A percentile compares a stretch with the other conserved stretches of the same genome.
These are phyloP conservation scores for Kewa caespitosa DNA, from an alignment of 179 eudicot genomes.

Conservation along the genomic window DNA sequence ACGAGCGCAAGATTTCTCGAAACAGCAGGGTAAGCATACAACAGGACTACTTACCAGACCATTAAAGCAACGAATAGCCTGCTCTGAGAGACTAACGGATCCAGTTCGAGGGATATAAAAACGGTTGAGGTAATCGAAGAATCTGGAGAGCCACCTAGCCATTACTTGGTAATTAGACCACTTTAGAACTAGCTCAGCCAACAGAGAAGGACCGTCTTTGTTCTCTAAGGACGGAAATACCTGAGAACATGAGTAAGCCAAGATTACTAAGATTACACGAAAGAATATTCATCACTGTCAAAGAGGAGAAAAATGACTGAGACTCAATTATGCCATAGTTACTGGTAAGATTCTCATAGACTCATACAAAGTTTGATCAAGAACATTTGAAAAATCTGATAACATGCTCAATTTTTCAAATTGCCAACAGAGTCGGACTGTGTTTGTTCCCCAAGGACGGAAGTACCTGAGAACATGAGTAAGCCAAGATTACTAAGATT, in stretches of 20 bases:
- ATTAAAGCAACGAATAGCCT: constrained; percentile 25
- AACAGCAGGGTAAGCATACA: constrained; percentile 1
- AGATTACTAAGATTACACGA: neutral
- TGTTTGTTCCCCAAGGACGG: constrained; percentile 30
- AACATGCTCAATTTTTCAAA: too few relatives aligned
- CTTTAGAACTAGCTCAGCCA: constrained; percentile 30
- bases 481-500: neutral
- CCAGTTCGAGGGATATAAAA: constrained; percentile 33
- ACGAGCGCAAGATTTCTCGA: neutral
- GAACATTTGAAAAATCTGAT: too few relatives aligned
- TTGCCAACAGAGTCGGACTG: constrained; percentile 25
- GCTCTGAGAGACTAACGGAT: constrained; percentile 23
- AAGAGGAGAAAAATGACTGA: too few relatives aligned
- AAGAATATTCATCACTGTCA: too few relatives aligned
- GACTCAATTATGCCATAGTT: too few relatives aligned
- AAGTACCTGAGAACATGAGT: constrained; percentile 24
- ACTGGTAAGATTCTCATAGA: too few relatives aligned
- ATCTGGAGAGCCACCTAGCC: constrained; percentile 35
- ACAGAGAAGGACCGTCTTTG: constrained; percentile 22
- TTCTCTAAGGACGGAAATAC: constrained; percentile 32
- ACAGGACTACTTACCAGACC: constrained; percentile 23
- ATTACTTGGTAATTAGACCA: constrained; percentile 32
- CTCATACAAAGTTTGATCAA: too few relatives aligned
- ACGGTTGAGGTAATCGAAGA: constrained; percentile 39
- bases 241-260: constrained; percentile 9